Base-by-base conservation (phyloP, 2,329 filamentous ascomycete genomes). In the Metarhizium robertsii region DNA sequence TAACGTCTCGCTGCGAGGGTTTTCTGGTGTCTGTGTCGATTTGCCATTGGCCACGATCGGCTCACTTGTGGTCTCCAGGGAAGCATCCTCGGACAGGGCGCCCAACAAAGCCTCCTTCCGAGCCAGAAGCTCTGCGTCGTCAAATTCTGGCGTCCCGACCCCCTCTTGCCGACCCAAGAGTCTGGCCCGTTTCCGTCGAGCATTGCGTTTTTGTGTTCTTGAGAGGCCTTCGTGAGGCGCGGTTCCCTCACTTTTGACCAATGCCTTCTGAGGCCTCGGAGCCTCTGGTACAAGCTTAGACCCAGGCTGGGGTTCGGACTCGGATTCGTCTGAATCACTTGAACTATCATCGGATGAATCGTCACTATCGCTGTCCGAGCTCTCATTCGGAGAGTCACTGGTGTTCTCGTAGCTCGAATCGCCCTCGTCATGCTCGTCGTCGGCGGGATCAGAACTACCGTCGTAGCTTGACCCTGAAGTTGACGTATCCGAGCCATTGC, bases 181-280 rank as follows among this genome's bases (percentile, higher is more conserved):
- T 55, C 73, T 73, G 3, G 68, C 67, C 3, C 68, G 66, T 38
- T 74, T 74, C 47, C 79, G 72, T 32, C 80, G 71, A 8, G 73
- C 73, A 58, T 83, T 83, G 6, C 80, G 73, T 57, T 73, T 78
- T 60, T 76, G 75, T 0, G 80, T 83, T 38, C 62, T 69, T 0
- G 67, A 65, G 52, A 76, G 64, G 2, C 75, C 75, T 16, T 64
- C 58, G 1, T 67, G 68, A 6, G 73, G 56, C 32, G 47, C 46
- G 10, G 18, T 51, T 48, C 36, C 51, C 42, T 30, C 25, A 7
- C 20, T 71, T 4, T 65, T 58, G 1, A 68, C 66, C 10, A 59
- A 54, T 6, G 47, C 58, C n/a, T 61, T 34, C 10, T 25, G 18
- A 4, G 56, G 18, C 16, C 30, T 52, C 18, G 50, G 25, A 18